Evolutionary conservation across 2,329 filamentous ascomycete species (phyloP), one percentile per base, ranked within the genome.

Genomic region (Aspergillus neotritici): DNA sequence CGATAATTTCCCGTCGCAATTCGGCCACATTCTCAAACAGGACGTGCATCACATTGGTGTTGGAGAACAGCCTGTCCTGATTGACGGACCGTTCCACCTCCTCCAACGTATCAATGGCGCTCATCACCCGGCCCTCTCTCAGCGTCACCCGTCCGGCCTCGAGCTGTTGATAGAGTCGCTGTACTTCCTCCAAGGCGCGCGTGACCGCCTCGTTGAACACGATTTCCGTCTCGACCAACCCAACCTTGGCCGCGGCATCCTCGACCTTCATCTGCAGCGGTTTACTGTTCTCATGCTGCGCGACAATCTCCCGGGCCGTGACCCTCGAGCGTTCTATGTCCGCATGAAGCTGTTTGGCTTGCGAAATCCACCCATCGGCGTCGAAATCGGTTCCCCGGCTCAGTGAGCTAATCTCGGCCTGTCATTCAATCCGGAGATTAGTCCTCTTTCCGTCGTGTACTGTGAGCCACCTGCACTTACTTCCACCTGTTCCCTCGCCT

Each of bases 331-430:
- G 79, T 56, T 87, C 80, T 52, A 96, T 91, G 60, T 96, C 91
- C 49, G 83, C 79, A 63, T 94, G 87, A 6, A 96, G 78, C 40
- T 83, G 80, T 65, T 87, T 87, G 37, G 90, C 88, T 64, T 93
- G 87, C 40, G 76, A 71, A 44, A 94, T 86, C 91, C 91, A 97
- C 40, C 83, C 79, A 60, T 88, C 85, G 39, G 95, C 84, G 57
- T 94, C 85, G 31, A 83, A 79, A 44, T 83, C 85, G 13, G 82
- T 85, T 52, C 88, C 82, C 59, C 82, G 79, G 65, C 90, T 94
- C 49, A 93, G 79, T 15, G 72, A 66, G 51, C 83, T 84, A 46
- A 97, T 84, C 56, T 94, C 83, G 47, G 76, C 68, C 82, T 86
- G 55, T 36, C 33, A 12, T 28, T 31, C n/a, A 25, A 21, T 34